A percentile compares a stretch with the other conserved stretches of the same genome.
phyloP scores from a whole-genome alignment of 257 asterid species.

The Solanum gracilifrons region DNA sequence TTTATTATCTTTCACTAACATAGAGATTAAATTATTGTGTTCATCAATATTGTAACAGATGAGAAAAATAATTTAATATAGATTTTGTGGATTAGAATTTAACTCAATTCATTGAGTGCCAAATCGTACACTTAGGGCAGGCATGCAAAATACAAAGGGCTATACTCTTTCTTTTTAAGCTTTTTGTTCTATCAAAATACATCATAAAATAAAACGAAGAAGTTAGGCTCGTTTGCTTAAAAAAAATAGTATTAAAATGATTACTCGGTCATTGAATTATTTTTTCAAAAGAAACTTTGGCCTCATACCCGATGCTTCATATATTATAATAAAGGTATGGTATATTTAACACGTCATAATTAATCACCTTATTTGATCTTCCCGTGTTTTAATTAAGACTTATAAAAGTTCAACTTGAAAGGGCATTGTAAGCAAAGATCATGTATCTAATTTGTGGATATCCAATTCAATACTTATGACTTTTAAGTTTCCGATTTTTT shows the following conservation, averaged over 20 bases:
- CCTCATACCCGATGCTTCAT: neutral
- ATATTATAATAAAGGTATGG: neutral
- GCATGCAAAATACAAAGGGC: neutral
- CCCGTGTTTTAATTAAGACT: neutral
- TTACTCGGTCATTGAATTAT: neutral
- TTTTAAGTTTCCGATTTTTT: neutral
- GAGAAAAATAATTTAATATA: neutral
- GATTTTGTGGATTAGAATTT: neutral
- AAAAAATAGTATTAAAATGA: neutral
- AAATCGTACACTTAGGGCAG: neutral
- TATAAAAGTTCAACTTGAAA: neutral
- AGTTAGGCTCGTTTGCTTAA: neutral
- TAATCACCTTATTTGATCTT: neutral
- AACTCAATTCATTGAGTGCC: neutral
- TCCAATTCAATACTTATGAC: neutral
- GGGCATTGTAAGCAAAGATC: neutral
- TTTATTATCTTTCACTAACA: neutral
- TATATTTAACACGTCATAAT: neutral
- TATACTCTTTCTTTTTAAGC: neutral
- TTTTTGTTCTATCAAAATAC: neutral
- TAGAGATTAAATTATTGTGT: neutral
- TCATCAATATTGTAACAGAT: neutral
- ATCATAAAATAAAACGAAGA: neutral
- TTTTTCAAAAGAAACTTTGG: neutral
- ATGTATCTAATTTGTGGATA: neutral